These are phyloP conservation scores for Bretziella fagacearum DNA, from an alignment of 2,329 filamentous ascomycete genomes.

Conservation along the genomic window DNA sequence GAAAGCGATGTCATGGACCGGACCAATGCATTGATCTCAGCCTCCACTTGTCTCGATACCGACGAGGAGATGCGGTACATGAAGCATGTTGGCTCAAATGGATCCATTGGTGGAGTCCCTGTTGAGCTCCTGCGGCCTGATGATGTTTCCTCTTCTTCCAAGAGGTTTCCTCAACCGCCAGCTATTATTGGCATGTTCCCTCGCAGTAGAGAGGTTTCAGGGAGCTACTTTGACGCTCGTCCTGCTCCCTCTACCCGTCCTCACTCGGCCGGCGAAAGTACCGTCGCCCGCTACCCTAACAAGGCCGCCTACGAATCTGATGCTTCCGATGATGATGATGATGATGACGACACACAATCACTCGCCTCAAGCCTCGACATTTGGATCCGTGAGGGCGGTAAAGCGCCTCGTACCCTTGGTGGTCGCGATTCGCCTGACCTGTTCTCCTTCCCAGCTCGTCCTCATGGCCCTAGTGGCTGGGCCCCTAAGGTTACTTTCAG, in stretches of 20 bases:
- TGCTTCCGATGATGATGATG: slow-evolving; percentile 25
- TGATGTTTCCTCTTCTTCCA: slow-evolving; percentile 7
- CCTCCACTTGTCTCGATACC: neutral
- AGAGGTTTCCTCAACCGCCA: slow-evolving; percentile 18
- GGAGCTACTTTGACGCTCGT: slow-evolving; percentile 20
- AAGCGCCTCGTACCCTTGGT: slow-evolving; percentile 22
- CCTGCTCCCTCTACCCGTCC: slow-evolving; percentile 24
- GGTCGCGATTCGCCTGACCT: slow-evolving; percentile 32
- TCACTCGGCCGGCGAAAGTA: slow-evolving; percentile 31
- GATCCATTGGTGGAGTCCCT: slow-evolving; percentile 13
- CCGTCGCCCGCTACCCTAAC: slow-evolving; percentile 24
- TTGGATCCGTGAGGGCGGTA: slow-evolving; percentile 39
- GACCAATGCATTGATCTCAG: slow-evolving; percentile 5
- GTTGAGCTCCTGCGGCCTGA: neutral
- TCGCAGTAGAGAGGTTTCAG: slow-evolving; percentile 19
- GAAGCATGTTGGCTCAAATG: slow-evolving; percentile 12
- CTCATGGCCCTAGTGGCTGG: slow-evolving; percentile 27
- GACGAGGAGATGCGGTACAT: slow-evolving; percentile 7
- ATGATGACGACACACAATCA: slow-evolving; percentile 27
- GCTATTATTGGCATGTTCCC: slow-evolving; percentile 22
- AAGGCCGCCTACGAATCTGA: slow-evolving; percentile 26
- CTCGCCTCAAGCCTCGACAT: slow-evolving; percentile 36
- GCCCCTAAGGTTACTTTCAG: slow-evolving; percentile 32
- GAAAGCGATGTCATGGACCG: slow-evolving; percentile 28
- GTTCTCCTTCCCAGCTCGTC: slow-evolving; percentile 32